Conservation (phyloP, 169 alveolate species). For the Plasmodium adleri region DNA sequence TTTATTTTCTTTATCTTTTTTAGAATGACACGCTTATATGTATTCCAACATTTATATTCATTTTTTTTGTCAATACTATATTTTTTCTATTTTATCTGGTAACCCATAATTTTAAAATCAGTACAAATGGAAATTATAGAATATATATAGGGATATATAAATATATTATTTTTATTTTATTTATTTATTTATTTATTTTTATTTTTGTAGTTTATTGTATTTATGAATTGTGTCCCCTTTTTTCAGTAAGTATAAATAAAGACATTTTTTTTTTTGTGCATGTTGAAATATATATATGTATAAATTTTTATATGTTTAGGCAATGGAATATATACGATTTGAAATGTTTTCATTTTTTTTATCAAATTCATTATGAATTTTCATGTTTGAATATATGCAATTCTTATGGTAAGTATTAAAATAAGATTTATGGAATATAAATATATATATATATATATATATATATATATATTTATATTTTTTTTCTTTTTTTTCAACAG, state of each 20-base stretch:
- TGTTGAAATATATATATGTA: neutral
- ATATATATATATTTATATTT: neutral
- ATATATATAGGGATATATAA: neutral
- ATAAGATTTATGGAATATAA: neutral
- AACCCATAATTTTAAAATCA: neutral
- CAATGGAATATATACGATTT: constrained; percentile 48
- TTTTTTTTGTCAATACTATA: constrained; percentile 18
- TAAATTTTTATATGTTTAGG: constrained; percentile 7
- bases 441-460: constrained; percentile 3
- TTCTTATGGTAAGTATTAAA: constrained; percentile 48
- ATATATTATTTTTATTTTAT: neutral
- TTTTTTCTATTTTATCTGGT: constrained; percentile 50
- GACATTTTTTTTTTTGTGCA: neutral
- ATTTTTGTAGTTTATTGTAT: constrained; percentile 35
- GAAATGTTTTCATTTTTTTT: constrained; percentile 29
- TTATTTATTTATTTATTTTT: constrained; percentile 8
- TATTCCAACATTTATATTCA: constrained; percentile 13
- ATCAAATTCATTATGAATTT: constrained; percentile 24
- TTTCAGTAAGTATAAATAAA: constrained; percentile 31
- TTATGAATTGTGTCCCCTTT: constrained; percentile 69
- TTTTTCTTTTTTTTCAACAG: constrained; percentile 10
- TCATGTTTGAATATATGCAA: constrained; percentile 57
- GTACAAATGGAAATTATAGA: neutral
- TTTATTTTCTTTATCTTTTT: constrained; percentile 13
- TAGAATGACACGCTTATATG: constrained; percentile 16